These are phyloP conservation scores for Pseudocercospora pini-densiflorae DNA, from an alignment of 2,329 filamentous ascomycete genomes.

Conservation along the genomic window DNA sequence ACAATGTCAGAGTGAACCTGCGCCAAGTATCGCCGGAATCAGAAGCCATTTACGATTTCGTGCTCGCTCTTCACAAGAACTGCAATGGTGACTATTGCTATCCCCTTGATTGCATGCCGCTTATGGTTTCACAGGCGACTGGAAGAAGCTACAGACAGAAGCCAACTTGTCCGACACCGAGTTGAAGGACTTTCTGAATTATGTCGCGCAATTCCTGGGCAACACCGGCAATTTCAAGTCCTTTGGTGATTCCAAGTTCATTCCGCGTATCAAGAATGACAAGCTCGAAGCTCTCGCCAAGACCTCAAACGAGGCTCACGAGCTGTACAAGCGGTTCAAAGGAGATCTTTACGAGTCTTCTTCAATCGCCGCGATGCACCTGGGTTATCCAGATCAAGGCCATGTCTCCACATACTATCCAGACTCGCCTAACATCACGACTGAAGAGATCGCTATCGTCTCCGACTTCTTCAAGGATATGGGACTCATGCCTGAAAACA, in stretches of 20 bases:
- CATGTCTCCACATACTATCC: constrained; percentile 58
- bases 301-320: constrained; percentile 44
- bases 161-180: constrained; percentile 49
- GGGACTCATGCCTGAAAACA: constrained; percentile 55
- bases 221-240: constrained; percentile 48
- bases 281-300: constrained; percentile 52
- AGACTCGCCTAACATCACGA: constrained; percentile 52
- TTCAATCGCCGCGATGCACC: constrained; percentile 49
- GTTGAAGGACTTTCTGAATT: constrained; percentile 46
- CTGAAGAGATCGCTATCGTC: constrained; percentile 52
- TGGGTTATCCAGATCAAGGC: constrained; percentile 55
- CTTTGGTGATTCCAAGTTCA: constrained; percentile 53
- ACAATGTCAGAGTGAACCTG: constrained; percentile 49
- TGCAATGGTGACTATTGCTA: constrained; percentile 39
- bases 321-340: constrained; percentile 50
- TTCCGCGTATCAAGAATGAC: constrained; percentile 51
- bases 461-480: constrained; percentile 54
- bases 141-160: constrained; percentile 49
- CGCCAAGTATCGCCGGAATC: constrained; percentile 59
- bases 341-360: constrained; percentile 50
- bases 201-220: constrained; percentile 56
- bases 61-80: constrained; percentile 54
- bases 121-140: constrained; percentile 48
- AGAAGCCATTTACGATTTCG: constrained; percentile 59
- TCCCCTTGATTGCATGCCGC: not conserved